Evolutionary conservation across 768 basidiomycete genomes (phyloP).

Genomic region (Naganishia vishniacii): DNA sequence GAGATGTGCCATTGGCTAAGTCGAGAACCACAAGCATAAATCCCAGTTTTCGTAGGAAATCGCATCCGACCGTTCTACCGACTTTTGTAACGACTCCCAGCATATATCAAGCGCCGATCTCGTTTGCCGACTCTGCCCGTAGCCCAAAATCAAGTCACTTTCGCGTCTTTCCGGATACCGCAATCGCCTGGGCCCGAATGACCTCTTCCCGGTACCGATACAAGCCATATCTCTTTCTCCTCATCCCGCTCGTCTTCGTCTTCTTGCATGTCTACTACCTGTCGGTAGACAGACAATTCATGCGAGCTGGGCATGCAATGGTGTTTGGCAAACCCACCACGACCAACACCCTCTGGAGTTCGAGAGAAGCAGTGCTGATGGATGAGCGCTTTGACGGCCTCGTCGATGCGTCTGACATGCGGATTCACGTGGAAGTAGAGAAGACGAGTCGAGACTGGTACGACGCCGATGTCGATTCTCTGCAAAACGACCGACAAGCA

Average conservation of each 20-base stretch:
- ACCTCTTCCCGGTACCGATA: background rate
- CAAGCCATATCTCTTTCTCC: constrained; percentile 18
- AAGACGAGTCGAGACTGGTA: background rate
- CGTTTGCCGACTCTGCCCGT: background rate
- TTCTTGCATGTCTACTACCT: constrained; percentile 14
- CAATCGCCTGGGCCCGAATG: background rate
- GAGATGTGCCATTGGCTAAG: background rate
- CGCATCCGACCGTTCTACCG: background rate
- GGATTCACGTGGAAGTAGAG: background rate
- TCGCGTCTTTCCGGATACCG: constrained; percentile 3
- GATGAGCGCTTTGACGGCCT: constrained; percentile 13
- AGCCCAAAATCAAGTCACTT: constrained; percentile 1
- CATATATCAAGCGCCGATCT: too few relatives aligned
- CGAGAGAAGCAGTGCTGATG: constrained; percentile 1
- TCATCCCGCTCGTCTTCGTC: constrained; percentile 10
- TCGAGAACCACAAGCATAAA: background rate
- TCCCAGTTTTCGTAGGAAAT: background rate
- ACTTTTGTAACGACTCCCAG: background rate
- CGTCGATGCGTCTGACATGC: background rate
- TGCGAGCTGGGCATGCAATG: constrained; percentile 18
- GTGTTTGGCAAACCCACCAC: constrained; percentile 11
- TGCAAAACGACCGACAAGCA: background rate
- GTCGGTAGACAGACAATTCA: constrained; percentile 1
- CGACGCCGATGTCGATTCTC: background rate
- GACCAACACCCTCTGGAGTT: constrained; percentile 1